Conservation (phyloP, 2,329 filamentous ascomycete species). For the Clonostachys byssicola region DNA sequence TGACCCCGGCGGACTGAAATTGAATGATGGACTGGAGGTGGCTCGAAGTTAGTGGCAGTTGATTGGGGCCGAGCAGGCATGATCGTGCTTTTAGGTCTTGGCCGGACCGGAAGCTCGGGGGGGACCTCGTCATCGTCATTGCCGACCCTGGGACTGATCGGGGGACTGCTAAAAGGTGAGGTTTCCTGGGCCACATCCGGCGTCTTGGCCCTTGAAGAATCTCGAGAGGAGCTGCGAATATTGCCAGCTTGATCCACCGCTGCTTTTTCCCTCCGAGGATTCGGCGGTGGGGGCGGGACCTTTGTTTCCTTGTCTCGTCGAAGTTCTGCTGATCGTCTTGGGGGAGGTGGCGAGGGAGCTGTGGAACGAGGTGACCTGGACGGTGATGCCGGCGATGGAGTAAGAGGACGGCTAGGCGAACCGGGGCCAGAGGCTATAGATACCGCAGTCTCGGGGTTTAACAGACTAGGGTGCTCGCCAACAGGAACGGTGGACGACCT, state of each 20-base stretch:
- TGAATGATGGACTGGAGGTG: conserved; percentile 48
- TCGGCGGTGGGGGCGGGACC: conserved; percentile 58
- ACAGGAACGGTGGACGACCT: conserved; percentile 23
- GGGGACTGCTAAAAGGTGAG: conserved; percentile 86
- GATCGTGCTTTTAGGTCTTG: conserved; percentile 34
- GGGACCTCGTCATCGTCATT: conserved; percentile 45
- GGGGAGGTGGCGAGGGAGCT: conserved; percentile 61
- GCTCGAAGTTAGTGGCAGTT: conserved; percentile 32
- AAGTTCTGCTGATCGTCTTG: conserved; percentile 56
- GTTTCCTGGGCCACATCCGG: conserved; percentile 30
- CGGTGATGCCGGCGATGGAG: conserved; percentile 40
- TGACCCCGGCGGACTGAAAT: conserved; percentile 37
- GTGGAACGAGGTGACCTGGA: conserved; percentile 44
- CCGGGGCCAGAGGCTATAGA: conserved; percentile 28
- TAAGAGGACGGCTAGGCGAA: conserved; percentile 22
- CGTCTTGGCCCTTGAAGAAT: conserved; percentile 3
- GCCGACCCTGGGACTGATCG: conserved; percentile 58
- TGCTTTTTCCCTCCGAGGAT: conserved; percentile 73
- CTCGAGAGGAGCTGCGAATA: neutral
- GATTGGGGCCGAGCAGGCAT: conserved; percentile 13
- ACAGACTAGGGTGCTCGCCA: conserved; percentile 36
- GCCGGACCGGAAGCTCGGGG: conserved; percentile 43
- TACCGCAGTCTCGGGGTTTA: conserved; percentile 41
- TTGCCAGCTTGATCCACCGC: neutral
- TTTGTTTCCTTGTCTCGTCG: conserved; percentile 42